These are phyloP conservation scores for Hirschioporus abietinus DNA, from an alignment of 768 basidiomycete species.

Conservation along the genomic window DNA sequence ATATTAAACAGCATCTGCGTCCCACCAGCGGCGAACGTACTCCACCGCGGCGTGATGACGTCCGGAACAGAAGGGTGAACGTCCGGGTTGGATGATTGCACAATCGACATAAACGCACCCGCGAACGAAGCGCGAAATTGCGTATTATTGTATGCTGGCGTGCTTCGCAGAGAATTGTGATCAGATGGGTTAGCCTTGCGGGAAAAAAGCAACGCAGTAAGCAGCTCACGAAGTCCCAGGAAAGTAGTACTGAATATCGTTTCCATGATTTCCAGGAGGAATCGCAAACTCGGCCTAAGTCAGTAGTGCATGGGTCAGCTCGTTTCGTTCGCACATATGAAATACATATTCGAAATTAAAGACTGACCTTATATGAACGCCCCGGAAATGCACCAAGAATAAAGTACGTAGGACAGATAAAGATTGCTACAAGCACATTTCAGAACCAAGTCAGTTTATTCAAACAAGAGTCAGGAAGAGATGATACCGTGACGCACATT, in stretches of 20 bases:
- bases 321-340: background rate
- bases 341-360: too few species aligned
- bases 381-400: conserved; percentile 28
- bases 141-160: conserved; percentile 20
- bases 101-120: conserved; percentile 22
- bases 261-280: conserved; percentile 34
- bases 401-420: conserved; percentile 41
- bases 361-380: conserved; percentile 3
- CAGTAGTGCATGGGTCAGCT: too few species aligned
- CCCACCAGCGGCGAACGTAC: conserved; percentile 19
- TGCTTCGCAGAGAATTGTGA: background rate
- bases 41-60: conserved; percentile 29
- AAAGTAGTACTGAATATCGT: conserved; percentile 22
- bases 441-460: background rate
- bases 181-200: background rate
- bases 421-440: conserved; percentile 29
- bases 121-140: conserved; percentile 24
- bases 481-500: conserved; percentile 1
- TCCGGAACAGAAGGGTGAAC: conserved; percentile 7
- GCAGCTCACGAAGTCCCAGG: background rate
- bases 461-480: background rate
- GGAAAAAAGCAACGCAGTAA: background rate
- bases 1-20: conserved; percentile 45
- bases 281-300: conserved; percentile 42
- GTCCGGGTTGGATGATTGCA: conserved; percentile 18